Evolutionary conservation across 2,329 filamentous ascomycete genomes (phyloP), one percentile per base, ranked within the genome.

Genomic region (Tolypocladium guangdongense): DNA sequence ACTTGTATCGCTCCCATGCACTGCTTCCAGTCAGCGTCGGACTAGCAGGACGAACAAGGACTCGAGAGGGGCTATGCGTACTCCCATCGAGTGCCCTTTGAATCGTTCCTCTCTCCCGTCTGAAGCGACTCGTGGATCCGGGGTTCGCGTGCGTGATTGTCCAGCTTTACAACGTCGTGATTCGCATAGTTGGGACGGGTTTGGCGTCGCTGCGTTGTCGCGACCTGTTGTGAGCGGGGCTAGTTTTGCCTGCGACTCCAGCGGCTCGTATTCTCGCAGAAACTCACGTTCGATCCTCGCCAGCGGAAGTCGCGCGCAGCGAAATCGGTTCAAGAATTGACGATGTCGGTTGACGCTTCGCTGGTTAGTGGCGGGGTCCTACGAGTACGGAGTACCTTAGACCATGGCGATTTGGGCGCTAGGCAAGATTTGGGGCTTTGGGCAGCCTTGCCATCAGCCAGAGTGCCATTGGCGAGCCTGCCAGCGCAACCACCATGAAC

Each of bases 1-100:
- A 72, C 52, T 61, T 55, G 55, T 73, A 72, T 55, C 68, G 64
- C 52, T 59, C 59, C 52, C 65, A 58, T 51, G 67, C 61, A 60
- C 68, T 71, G 54, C 18, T 30, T 10, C 27, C 36, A 30, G 51
- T 58, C 55, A 59, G 53, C 37, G 35, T 16, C 35, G 37, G 7
- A 36, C 48, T 48, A 53, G 49, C 8, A 53, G 24, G 36, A 33
- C 7, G 12, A 10, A 35, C 20, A 32, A 14, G 48, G 18, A 6
- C 16, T 35, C 32, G 39, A 49, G 53, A 54, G 47, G 58, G 27
- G 41, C n/a, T 37, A 32, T 45, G 58, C 66, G 54, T 58, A 69
- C 67, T 68, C 65, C 64, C 63, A 66, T 63, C 59, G 57, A 59
- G 59, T 41, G 56, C 51, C 58, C 51, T 49, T 60, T 56, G 59